Evolutionary conservation across 2,329 filamentous ascomycete genomes (phyloP).

Genomic region (Calonectria naviculata): DNA sequence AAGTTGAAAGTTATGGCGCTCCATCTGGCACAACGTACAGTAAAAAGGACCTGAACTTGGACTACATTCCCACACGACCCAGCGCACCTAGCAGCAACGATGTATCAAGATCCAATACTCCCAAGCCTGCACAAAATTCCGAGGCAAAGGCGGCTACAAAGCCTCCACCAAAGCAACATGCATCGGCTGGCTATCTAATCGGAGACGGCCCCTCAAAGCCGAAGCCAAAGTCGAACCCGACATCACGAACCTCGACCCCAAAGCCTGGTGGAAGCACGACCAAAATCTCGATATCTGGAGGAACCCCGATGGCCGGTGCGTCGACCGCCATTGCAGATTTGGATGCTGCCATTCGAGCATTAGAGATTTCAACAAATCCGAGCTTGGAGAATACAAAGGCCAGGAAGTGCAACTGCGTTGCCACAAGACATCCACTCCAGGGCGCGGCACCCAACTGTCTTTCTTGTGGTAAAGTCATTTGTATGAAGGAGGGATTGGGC

Average conservation of each 20-base stretch:
- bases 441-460: conserved; percentile 94
- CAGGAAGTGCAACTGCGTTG: conserved; percentile 88
- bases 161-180: conserved; percentile 63
- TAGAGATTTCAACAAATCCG: conserved; percentile 94
- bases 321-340: conserved; percentile 78
- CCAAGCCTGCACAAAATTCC: conserved; percentile 48
- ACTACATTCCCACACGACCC: conserved; percentile 73
- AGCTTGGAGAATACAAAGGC: conserved; percentile 66
- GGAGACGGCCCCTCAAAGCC: conserved; percentile 75
- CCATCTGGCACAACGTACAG: conserved; percentile 77
- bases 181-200: conserved; percentile 81
- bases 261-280: conserved; percentile 65
- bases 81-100: conserved; percentile 52
- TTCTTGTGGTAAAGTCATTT: conserved; percentile 93
- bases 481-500: conserved; percentile 91
- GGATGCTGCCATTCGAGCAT: conserved; percentile 84
- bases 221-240: conserved; percentile 65
- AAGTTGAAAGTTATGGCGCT: conserved; percentile 69
- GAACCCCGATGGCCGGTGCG: conserved; percentile 84
- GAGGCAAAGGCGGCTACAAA: conserved; percentile 45
- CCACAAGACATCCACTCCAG: conserved; percentile 86
- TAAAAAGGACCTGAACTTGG: conserved; percentile 76
- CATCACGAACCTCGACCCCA: conserved; percentile 64
- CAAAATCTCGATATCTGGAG: conserved; percentile 80
- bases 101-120: conserved; percentile 50